These are phyloP conservation scores for Cutaneotrichosporon curvatum DNA, from an alignment of 1,284 basidiomycete species.

Conservation along the genomic window DNA sequence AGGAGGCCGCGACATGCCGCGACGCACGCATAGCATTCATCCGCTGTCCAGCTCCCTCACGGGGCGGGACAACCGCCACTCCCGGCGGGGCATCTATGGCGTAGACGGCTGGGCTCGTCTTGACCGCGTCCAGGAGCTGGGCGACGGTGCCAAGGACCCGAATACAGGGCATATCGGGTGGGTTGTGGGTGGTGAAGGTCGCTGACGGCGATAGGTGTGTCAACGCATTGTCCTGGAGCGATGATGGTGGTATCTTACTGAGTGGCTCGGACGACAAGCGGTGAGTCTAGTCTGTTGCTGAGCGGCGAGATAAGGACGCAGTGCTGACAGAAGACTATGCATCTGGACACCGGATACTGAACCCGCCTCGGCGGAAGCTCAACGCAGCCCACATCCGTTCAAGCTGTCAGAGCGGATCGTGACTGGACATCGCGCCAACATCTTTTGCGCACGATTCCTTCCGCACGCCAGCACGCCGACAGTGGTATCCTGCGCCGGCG, in stretches of 20 bases:
- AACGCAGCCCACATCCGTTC: slow-evolving; percentile 53
- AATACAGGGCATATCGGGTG: slow-evolving; percentile 26
- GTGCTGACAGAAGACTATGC: slow-evolving; percentile 51
- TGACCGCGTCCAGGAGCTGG: slow-evolving; percentile 38
- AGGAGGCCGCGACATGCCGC: too few relatives aligned
- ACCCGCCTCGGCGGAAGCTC: slow-evolving; percentile 24
- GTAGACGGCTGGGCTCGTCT: slow-evolving; percentile 27
- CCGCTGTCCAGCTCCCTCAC: slow-evolving; percentile 4
- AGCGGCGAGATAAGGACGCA: background rate
- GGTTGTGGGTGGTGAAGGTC: slow-evolving; percentile 4
- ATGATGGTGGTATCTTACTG: slow-evolving; percentile 63
- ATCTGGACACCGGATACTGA: slow-evolving; percentile 57
- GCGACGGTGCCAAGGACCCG: slow-evolving; percentile 20
- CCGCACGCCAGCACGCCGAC: slow-evolving; percentile 50
- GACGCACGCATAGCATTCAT: background rate
- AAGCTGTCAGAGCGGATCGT: slow-evolving; percentile 56
- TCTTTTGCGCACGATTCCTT: slow-evolving; percentile 79
- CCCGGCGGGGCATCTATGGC: slow-evolving; percentile 2
- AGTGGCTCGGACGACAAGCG: slow-evolving; percentile 77
- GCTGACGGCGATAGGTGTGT: slow-evolving; percentile 52
- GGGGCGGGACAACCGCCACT: background rate
- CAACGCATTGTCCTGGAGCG: slow-evolving; percentile 77
- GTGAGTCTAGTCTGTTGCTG: slow-evolving; percentile 48
- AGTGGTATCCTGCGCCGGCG: slow-evolving; percentile 65
- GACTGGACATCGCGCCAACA: slow-evolving; percentile 77